Evolutionary conservation across 768 basidiomycete genomes (phyloP).

Genomic region (Dioszegia crocea): DNA sequence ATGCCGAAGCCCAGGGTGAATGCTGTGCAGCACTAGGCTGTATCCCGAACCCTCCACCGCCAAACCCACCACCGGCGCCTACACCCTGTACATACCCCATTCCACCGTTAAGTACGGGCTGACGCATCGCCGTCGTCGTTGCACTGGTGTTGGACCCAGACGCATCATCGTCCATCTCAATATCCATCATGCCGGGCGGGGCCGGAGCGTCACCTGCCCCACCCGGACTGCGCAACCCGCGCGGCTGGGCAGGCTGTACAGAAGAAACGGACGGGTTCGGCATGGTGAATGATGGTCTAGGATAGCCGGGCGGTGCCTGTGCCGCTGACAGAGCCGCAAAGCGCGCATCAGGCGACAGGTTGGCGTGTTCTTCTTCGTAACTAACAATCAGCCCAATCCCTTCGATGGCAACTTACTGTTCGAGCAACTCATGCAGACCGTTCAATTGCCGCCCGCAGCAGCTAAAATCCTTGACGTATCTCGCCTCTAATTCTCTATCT

Average conservation of each 20-base stretch:
- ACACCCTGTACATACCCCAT: not conserved
- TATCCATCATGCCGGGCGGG: slow-evolving; percentile 50
- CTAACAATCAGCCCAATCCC: slow-evolving; percentile 18
- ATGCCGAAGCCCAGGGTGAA: slow-evolving; percentile 35
- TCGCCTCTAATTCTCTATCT: slow-evolving; percentile 45
- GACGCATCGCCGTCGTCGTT: too few relatives aligned
- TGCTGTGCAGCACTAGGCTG: not conserved
- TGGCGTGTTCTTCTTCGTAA: slow-evolving; percentile 49
- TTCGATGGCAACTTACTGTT: slow-evolving; percentile 41
- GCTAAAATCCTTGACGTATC: slow-evolving; percentile 44
- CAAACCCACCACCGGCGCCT: not conserved
- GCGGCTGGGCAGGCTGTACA: slow-evolving; percentile 1
- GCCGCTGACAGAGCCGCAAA: slow-evolving; percentile 13
- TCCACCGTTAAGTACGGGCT: not conserved
- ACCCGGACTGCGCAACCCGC: not conserved
- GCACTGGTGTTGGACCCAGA: too few relatives aligned
- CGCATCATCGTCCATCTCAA: slow-evolving; percentile 50
- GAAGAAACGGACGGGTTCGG: slow-evolving; percentile 11
- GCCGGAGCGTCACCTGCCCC: slow-evolving; percentile 32
- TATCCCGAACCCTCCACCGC: not conserved
- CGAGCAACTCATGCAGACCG: slow-evolving; percentile 47
- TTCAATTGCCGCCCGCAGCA: slow-evolving; percentile 47
- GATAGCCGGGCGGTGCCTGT: slow-evolving; percentile 10
- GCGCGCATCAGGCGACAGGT: slow-evolving; percentile 39
- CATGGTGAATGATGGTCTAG: slow-evolving; percentile 17